A percentile compares a stretch with the other conserved stretches of the same genome.
Conservation (phyloP, 345 rosid species). For the Citrus sp. region DNA sequence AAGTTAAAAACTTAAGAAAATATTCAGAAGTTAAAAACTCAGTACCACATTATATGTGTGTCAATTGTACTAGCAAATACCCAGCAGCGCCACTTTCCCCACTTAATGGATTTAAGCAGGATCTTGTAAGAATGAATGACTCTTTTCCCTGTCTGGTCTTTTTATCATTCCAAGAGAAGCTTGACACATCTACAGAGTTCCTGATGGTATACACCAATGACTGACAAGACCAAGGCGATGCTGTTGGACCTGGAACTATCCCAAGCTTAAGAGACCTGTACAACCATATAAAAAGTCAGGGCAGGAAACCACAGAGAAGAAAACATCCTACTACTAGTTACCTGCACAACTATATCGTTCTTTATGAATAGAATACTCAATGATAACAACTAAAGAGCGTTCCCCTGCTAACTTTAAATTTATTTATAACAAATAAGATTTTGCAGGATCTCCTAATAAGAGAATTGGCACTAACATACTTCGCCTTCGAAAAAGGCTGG, state of each 20-base stretch:
- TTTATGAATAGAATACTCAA: neutral
- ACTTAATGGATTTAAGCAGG: constrained; percentile 59
- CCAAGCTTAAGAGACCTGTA: constrained; percentile 81
- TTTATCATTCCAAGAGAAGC: constrained; percentile 71
- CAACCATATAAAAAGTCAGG: constrained; percentile 8
- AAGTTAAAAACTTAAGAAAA: constrained; percentile 9
- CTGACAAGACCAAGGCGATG: constrained; percentile 49
- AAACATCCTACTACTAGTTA: neutral
- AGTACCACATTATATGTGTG: neutral
- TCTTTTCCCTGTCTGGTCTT: constrained; percentile 72
- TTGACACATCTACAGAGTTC: constrained; percentile 57
- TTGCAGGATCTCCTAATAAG: neutral
- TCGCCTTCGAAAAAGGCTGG: neutral
- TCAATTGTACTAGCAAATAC: constrained; percentile 31
- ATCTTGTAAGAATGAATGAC: constrained; percentile 57
- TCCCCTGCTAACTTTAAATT: neutral
- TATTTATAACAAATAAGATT: neutral
- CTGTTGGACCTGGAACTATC: constrained; percentile 56
- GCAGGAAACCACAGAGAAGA: constrained; percentile 6
- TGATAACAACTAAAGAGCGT: neutral
- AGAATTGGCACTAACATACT: neutral
- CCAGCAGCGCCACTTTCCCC: constrained; percentile 54
- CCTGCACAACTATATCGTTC: neutral
- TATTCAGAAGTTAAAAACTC: constrained; percentile 7
- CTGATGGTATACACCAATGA: constrained; percentile 52